Percentiles rank a stretch among this genome's conserved stretches.
phyloP scores from a whole-genome alignment of 2,329 filamentous ascomycete genomes.

The Ophioceras dolichostomum region DNA sequence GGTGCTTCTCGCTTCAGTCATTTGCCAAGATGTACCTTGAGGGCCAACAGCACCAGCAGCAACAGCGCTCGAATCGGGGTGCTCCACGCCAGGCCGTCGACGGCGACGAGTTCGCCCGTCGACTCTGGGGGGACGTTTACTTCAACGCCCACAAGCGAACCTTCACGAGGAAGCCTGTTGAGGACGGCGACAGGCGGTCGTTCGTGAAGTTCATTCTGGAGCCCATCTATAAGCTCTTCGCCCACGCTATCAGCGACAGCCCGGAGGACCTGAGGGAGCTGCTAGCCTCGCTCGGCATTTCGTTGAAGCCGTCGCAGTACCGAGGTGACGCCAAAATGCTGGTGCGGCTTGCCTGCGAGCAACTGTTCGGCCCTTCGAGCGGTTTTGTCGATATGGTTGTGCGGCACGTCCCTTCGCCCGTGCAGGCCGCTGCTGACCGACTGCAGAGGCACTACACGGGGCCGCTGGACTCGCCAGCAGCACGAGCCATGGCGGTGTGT shows the following conservation, averaged over 20 bases:
- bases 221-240: conserved; percentile 95
- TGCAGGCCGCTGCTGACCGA: conserved; percentile 62
- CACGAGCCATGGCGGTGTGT: conserved; percentile 67
- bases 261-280: conserved; percentile 74
- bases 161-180: conserved; percentile 78
- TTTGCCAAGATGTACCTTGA: conserved; percentile 96
- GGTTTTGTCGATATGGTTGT: conserved; percentile 96
- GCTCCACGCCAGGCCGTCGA: conserved; percentile 80
- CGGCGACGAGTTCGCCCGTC: conserved; percentile 65
- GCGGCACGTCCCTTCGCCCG: conserved; percentile 77
- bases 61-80: too few relatives aligned
- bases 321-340: conserved; percentile 82
- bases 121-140: conserved; percentile 94
- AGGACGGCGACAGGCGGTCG: conserved; percentile 68
- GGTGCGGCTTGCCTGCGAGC: conserved; percentile 78
- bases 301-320: conserved; percentile 84
- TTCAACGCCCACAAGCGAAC: conserved; percentile 85
- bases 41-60: too few relatives aligned
- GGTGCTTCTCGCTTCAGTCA: conserved; percentile 90
- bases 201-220: conserved; percentile 95
- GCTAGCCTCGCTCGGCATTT: conserved; percentile 67
- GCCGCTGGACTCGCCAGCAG: conserved; percentile 70
- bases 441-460: conserved; percentile 88
- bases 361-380: conserved; percentile 83
- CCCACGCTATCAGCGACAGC: conserved; percentile 84